phyloP scores from a whole-genome alignment of 106 monocot species.

The Cymbidium sinense region DNA sequence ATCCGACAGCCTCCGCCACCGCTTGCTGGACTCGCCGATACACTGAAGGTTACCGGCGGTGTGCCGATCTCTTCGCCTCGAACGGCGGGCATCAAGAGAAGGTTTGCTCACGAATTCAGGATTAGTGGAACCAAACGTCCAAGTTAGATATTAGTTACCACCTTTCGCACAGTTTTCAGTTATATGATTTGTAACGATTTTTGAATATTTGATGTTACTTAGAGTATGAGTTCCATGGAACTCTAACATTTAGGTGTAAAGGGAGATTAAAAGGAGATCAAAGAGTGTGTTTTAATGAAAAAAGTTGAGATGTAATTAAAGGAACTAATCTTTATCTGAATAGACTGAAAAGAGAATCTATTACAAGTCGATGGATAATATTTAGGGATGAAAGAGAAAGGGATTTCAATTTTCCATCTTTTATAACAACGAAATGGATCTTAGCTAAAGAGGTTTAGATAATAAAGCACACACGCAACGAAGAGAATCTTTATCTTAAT shows the following conservation, averaged over 20 bases:
- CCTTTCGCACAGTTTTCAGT: neutral
- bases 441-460: neutral
- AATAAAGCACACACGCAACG: neutral
- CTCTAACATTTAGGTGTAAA: neutral
- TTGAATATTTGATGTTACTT: neutral
- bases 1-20: neutral
- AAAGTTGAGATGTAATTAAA: neutral
- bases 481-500: neutral
- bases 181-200: neutral
- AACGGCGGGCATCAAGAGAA: constrained; percentile 52
- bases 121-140: too few species aligned
- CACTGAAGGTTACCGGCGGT: constrained; percentile 11
- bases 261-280: neutral
- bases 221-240: neutral
- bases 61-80: constrained; percentile 51
- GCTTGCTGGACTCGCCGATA: neutral
- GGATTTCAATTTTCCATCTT: neutral
- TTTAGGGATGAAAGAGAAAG: neutral
- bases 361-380: neutral
- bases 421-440: neutral
- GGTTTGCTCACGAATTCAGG: constrained; percentile 25
- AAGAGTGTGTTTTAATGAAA: neutral
- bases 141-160: neutral
- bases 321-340: neutral
- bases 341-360: too few species aligned